These are phyloP conservation scores for Candida stauntonica DNA, from an alignment of 805 yeast genomes.

Conservation along the genomic window DNA sequence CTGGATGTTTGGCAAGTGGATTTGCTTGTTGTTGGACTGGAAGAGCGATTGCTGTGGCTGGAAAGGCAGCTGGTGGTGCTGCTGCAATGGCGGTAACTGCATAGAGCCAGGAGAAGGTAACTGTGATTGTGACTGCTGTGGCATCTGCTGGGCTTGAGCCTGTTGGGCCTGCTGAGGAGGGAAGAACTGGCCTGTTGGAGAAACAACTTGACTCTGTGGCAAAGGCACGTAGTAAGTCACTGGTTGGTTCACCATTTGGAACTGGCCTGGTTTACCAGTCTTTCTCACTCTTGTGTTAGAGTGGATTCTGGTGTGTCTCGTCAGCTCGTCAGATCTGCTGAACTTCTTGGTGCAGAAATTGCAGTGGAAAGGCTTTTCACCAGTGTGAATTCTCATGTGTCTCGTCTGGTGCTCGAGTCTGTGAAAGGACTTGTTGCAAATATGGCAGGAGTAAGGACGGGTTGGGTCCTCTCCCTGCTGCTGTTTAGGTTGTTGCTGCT, in stretches of 20 bases:
- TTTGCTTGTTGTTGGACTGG: slow-evolving; percentile 17
- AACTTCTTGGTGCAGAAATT: slow-evolving; percentile 75
- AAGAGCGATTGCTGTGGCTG: slow-evolving; percentile 16
- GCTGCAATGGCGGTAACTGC: slow-evolving; percentile 7
- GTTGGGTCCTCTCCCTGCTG: slow-evolving; percentile 23
- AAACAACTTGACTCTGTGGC: slow-evolving; percentile 6
- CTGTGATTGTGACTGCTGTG: slow-evolving; percentile 3
- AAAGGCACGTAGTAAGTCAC: slow-evolving; percentile 26
- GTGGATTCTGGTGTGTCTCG: slow-evolving; percentile 82
- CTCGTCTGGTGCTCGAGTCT: slow-evolving; percentile 88
- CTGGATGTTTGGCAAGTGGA: slow-evolving; percentile 25
- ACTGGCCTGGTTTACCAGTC: slow-evolving; percentile 30
- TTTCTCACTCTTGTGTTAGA: slow-evolving; percentile 48
- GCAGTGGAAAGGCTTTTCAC: slow-evolving; percentile 88
- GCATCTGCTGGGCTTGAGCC: background rate
- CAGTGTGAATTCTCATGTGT: slow-evolving; percentile 89
- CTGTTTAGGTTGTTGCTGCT: background rate
- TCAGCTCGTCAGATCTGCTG: slow-evolving; percentile 78
- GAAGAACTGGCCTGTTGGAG: slow-evolving; percentile 8
- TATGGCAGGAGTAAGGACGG: slow-evolving; percentile 80
- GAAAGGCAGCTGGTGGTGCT: slow-evolving; percentile 12
- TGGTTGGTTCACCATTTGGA: slow-evolving; percentile 22
- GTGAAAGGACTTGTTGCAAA: slow-evolving; percentile 83
- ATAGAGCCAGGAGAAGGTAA: background rate
- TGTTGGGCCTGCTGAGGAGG: slow-evolving; percentile 7